Evolutionary conservation across 352 stramenopile genomes (phyloP), one percentile per base, ranked within the genome.

Genomic region (Globisporangium heterothallicum): DNA sequence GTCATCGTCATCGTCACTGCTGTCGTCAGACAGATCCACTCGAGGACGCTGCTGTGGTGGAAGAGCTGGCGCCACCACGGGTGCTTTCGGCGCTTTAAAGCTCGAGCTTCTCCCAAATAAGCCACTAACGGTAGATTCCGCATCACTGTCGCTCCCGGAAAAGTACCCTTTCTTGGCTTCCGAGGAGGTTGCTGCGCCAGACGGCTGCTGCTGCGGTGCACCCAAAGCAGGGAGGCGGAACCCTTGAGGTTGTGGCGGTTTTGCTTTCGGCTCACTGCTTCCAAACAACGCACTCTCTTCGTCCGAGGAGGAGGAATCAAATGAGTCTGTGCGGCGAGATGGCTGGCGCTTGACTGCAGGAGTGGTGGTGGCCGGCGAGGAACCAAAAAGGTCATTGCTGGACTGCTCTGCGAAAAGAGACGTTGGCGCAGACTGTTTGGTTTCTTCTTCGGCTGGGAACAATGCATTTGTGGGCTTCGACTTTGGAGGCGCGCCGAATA

Each of bases 111-210:
- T 47, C 16, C 70, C 70, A 32, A 78, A 81, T 2, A 78, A 53
- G 14, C 68, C 71, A 47, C 68, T 81, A 36, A 66, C 58, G 0
- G 68, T 78, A 26, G 71, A 81, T 40, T 81, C 71, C 18, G 66
- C 64, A 19, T 81, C 71, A n/a, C 71, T 81, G 58, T 78, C 68
- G 49, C 70, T 81, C 4, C 42, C 53, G 0, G 67, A 74, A 16
- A 67, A 60, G 49, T 59, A 66, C 1, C 52, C 52, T 21, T 44
- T 49, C 42, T 73, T 70, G 7, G 49, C 27, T 16, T 35, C 38
- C 18, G 42, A 19, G 2, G 44, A 40, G 3, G 30, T 13, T 27
- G 36, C 36, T 32, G 35, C 24, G 27, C 21, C 27, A 8, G 36
- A n/a, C 18, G 24, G 24, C 22, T 32, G 9, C 42, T 44, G 18